phyloP scores from a whole-genome alignment of 1,284 basidiomycete genomes.

The Tylopilus sp. region DNA sequence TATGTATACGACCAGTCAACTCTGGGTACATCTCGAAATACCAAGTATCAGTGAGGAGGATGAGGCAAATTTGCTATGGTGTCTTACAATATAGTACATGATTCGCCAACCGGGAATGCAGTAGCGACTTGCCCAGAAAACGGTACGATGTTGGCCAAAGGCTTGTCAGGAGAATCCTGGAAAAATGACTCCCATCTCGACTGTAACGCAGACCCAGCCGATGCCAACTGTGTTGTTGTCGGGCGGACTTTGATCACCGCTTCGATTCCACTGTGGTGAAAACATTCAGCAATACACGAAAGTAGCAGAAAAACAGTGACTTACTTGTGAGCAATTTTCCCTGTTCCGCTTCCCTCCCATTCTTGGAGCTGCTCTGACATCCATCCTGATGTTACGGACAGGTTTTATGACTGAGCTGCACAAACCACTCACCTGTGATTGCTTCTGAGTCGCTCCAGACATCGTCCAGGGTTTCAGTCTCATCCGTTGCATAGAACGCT shows the following conservation, averaged over 20 bases:
- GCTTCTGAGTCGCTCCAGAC: slow-evolving; percentile 37
- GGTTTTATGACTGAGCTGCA: neutral
- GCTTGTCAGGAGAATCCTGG: slow-evolving; percentile 23
- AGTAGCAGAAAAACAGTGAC: slow-evolving; percentile 2
- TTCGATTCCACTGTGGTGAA: slow-evolving; percentile 34
- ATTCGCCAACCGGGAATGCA: neutral
- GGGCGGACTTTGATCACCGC: slow-evolving; percentile 40
- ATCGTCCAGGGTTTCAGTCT: slow-evolving; percentile 42
- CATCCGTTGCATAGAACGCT: slow-evolving; percentile 37
- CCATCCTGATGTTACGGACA: neutral
- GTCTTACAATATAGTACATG: slow-evolving; percentile 18
- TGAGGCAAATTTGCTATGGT: neutral
- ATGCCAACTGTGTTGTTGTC: slow-evolving; percentile 33
- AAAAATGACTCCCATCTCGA: slow-evolving; percentile 39
- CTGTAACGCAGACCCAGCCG: slow-evolving; percentile 36
- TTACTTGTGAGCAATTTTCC: slow-evolving; percentile 50
- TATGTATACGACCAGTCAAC: slow-evolving; percentile 29
- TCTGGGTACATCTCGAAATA: slow-evolving; percentile 29
- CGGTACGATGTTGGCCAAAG: slow-evolving; percentile 16
- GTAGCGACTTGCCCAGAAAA: slow-evolving; percentile 14
- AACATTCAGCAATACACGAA: neutral
- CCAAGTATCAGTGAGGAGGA: neutral
- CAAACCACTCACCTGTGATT: slow-evolving; percentile 29
- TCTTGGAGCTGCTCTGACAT: slow-evolving; percentile 37
- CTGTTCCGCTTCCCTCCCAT: slow-evolving; percentile 44